phyloP scores from a whole-genome alignment of 2,329 filamentous ascomycete species.

The Colletotrichum tabaci region DNA sequence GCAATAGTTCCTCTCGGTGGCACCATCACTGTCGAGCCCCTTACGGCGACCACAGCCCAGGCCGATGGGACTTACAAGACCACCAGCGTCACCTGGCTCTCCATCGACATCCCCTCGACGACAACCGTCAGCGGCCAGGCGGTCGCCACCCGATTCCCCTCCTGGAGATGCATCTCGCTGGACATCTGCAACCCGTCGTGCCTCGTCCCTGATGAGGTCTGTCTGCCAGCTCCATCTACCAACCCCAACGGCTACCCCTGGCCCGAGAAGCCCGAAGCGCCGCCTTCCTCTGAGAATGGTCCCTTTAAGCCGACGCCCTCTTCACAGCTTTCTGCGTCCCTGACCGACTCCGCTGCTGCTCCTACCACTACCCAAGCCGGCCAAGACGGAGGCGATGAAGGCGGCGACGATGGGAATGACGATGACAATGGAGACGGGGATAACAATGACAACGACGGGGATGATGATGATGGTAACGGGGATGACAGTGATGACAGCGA shows the following conservation, averaged over 20 bases:
- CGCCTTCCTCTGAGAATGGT: not conserved
- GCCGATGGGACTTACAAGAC: slow-evolving; percentile 19
- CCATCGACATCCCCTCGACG: slow-evolving; percentile 19
- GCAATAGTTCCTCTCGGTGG: slow-evolving; percentile 5
- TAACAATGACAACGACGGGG: not conserved
- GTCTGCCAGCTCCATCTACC: not conserved
- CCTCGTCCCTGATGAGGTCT: slow-evolving; percentile 24
- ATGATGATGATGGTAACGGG: not conserved
- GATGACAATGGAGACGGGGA: not conserved
- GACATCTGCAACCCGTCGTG: slow-evolving; percentile 23
- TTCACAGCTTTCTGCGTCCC: not conserved
- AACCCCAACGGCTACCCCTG: slow-evolving; percentile 24
- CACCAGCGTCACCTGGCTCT: slow-evolving; percentile 36
- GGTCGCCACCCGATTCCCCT: not conserved
- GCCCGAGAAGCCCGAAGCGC: slow-evolving; percentile 3
- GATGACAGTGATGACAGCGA: not conserved
- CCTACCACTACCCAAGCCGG: not conserved
- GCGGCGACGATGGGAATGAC: not conserved
- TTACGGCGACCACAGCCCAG: slow-evolving; percentile 16
- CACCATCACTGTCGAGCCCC: slow-evolving; percentile 22
- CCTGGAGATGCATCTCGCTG: slow-evolving; percentile 32
- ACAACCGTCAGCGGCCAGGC: not conserved
- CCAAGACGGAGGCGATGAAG: not conserved
- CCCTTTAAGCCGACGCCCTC: not conserved
- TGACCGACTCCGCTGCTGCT: too few relatives aligned